phyloP scores from a whole-genome alignment of 208 protist species.

The Naegleria gruberi region DNA sequence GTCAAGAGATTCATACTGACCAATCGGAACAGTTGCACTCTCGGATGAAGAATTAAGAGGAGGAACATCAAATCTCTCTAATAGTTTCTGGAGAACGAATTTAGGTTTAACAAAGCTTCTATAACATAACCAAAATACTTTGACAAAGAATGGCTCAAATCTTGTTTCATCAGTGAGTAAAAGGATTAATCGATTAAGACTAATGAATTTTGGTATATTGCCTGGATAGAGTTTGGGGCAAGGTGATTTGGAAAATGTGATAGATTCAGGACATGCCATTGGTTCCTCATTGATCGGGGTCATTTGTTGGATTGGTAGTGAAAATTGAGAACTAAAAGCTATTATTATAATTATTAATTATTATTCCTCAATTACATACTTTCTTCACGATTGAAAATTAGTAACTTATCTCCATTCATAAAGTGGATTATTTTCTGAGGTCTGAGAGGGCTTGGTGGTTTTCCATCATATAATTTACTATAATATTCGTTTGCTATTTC shows the following conservation, averaged over 20 bases:
- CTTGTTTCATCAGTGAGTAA: background rate
- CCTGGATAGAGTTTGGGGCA: background rate
- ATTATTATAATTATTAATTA: background rate
- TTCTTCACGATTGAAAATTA: background rate
- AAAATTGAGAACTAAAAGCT: background rate
- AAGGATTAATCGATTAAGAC: background rate
- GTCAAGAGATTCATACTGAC: background rate
- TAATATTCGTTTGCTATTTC: background rate
- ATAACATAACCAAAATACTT: conserved; percentile 5
- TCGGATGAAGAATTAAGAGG: background rate
- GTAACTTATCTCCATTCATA: background rate
- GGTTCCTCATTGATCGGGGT: conserved; percentile 9
- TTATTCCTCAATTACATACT: background rate
- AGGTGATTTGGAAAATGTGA: background rate
- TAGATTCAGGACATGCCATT: background rate
- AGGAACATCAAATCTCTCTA: conserved; percentile 18
- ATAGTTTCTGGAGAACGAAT: background rate
- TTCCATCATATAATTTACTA: conserved; percentile 1
- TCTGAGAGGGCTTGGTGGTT: background rate
- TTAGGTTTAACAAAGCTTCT: background rate
- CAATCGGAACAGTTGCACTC: background rate
- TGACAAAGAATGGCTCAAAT: background rate
- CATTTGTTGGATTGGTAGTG: background rate
- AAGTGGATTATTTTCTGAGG: background rate
- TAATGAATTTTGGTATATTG: background rate